phyloP scores from a whole-genome alignment of 2,329 filamentous ascomycete genomes.

The Diaporthe humulicola region DNA sequence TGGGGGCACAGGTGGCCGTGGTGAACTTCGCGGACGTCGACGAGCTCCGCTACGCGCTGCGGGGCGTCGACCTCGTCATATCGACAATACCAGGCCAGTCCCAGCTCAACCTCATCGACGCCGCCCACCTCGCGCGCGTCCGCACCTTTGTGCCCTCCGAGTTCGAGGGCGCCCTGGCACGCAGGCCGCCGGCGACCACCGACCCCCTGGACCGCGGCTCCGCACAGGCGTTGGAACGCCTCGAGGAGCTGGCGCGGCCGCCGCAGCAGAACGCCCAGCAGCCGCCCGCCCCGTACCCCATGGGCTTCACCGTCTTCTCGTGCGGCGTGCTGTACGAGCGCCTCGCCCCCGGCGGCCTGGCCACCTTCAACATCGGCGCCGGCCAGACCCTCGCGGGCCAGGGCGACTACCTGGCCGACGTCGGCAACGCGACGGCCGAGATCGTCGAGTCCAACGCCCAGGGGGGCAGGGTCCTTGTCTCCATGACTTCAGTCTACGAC shows the following conservation, averaged over 20 bases:
- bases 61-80: slow-evolving; percentile 80
- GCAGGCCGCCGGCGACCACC: slow-evolving; percentile 59
- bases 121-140: slow-evolving; percentile 74
- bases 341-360: slow-evolving; percentile 77
- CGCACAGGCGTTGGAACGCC: slow-evolving; percentile 65
- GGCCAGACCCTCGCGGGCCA: slow-evolving; percentile 67
- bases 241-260: slow-evolving; percentile 66
- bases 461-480: slow-evolving; percentile 67
- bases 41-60: slow-evolving; percentile 74
- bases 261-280: slow-evolving; percentile 45
- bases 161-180: slow-evolving; percentile 75
- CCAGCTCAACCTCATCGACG: slow-evolving; percentile 80
- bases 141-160: slow-evolving; percentile 81
- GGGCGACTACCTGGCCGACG: slow-evolving; percentile 76
- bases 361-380: slow-evolving; percentile 68
- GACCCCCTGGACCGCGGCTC: slow-evolving; percentile 75
- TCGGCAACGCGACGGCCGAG: slow-evolving; percentile 69
- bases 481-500: slow-evolving; percentile 78
- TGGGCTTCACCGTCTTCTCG: slow-evolving; percentile 78
- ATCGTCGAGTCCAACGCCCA: slow-evolving; percentile 68
- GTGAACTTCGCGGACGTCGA: slow-evolving; percentile 75
- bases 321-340: slow-evolving; percentile 84
- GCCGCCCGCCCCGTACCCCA: slow-evolving; percentile 50
- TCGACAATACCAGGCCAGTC: slow-evolving; percentile 77
- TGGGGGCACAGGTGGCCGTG: slow-evolving; percentile 74